Conservation (phyloP, 371 early-diverging fungal species). For the Haplosporangium sp. region DNA sequence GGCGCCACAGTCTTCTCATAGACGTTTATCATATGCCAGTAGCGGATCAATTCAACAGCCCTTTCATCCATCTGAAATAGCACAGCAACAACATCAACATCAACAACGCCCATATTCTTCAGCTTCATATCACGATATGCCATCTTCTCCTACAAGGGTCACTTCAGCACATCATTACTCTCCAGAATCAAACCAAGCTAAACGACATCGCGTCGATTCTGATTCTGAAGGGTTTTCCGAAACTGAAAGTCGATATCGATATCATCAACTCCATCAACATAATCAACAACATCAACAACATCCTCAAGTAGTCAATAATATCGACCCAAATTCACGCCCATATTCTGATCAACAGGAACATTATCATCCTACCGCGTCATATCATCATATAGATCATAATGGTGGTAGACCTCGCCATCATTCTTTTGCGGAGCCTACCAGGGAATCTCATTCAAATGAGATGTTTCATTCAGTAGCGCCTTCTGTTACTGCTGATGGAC, state of each 20-base stretch:
- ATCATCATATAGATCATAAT: slow-evolving; percentile 9
- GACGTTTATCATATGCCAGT: too few species aligned
- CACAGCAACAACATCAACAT: neutral
- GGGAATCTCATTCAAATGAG: slow-evolving; percentile 6
- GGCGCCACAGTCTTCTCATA: too few species aligned
- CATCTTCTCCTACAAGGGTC: slow-evolving; percentile 15
- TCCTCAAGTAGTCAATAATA: too few species aligned
- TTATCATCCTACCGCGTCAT: slow-evolving; percentile 6
- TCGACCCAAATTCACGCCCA: slow-evolving; percentile 1
- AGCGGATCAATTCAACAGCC: too few species aligned
- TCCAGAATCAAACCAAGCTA: slow-evolving; percentile 23
- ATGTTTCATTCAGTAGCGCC: neutral
- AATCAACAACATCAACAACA: slow-evolving; percentile 3
- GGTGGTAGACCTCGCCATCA: slow-evolving; percentile 3
- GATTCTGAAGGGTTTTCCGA: slow-evolving; percentile 30
- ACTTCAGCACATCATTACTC: slow-evolving; percentile 15
- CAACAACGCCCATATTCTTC: slow-evolving; percentile 7
- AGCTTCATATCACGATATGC: slow-evolving; percentile 12
- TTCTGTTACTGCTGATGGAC: slow-evolving; percentile 3
- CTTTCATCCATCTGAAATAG: too few species aligned
- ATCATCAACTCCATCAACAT: neutral
- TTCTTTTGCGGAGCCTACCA: neutral
- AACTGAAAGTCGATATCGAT: slow-evolving; percentile 13
- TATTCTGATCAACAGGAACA: neutral
- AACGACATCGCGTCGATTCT: slow-evolving; percentile 31